Evolutionary conservation across 352 stramenopile genomes (phyloP), one percentile per base, ranked within the genome.

Genomic region (Globisporangium recalcitrans): DNA sequence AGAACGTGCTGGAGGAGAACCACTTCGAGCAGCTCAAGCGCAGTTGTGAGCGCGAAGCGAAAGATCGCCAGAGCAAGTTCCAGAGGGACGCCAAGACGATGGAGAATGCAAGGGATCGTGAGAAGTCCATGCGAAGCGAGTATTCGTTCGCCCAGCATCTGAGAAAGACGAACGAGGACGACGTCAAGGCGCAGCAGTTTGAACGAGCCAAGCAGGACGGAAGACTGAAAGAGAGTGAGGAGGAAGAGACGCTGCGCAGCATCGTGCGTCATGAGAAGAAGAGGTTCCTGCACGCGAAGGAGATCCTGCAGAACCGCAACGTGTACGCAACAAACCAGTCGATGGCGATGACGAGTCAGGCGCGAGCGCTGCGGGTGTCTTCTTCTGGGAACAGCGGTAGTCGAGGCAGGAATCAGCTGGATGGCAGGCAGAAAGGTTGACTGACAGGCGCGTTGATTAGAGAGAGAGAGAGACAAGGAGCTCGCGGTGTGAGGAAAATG

Each of bases 1-100:
- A 93, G 68, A 87, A 74, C 48, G 78, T 93, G 73, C 69, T 94
- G 4, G 85, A 96, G 52, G 82, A 90, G 61, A 89, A 80, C 40
- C 82, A 91, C 60, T 91, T 91, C 29, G 74, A 85, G 40, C 78
- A 88, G 38, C 75, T 85, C 27, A 68, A 79, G 58, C 63, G 72
- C 11, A 82, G 85, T 29, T 71, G 69, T 1, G 87, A 94, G 51
- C 71, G 87, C 5, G 75, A 85, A 38, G 83, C 77, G 0, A 64
- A 69, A 10, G 70, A 72, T 1, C 75, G 80, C 8, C 85, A 96
- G 62, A 58, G 51, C 8, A 78, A 68, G 8, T 73, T 75, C 32
- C 80, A 91, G 56, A 26, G 58, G 0, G 69, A 73, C 2, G 72
- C 69, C 7, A 73, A 75, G 29, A 85, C 74, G 3, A 68, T 70